Evolutionary conservation across 139 green algal genomes (phyloP), one percentile per base, ranked within the genome.

Genomic region (Micromonas pusilla): DNA sequence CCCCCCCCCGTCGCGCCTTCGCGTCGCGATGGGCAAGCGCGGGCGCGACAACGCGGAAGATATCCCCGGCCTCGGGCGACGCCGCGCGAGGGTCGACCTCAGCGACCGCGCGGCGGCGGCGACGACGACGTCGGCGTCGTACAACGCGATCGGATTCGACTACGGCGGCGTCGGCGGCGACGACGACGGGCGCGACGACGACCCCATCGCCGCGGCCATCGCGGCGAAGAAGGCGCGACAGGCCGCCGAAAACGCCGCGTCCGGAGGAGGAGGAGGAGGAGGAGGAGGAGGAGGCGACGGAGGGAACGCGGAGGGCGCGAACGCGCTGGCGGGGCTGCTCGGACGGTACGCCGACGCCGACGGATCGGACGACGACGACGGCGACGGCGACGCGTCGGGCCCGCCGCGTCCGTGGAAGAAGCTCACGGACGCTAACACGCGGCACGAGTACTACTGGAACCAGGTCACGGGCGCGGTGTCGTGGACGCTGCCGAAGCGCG

Each of bases 391-490:
- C 52, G 87, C 90, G 72, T 81, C 86, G 28, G 83, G 76, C 2
- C 63, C 90, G 36, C 87, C 87, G 34, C 45, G 52, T 16, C 72
- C 72, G 1, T 91, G 87, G 87, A 52, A 83, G 39, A 57, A 30
- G 2, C 72, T 94, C 6, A 85, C 80, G 52, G 89, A 94, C 63
- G 80, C 86, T 0, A 60, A 45, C 0, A 84, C 68, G 3, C 65
- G 80, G 0, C 52, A 86, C 19, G 85, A 78, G 37, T 96, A 96
- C 79, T 96, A 95, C 81, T 96, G 91, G 91, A 92, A 96, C 81
- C 81, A 83, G 20, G 81, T 81, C 0, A 91, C 88, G 13, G 91
- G 91, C 63, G 73, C 81, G 19, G 91, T 85, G 1, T 83, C 82
- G 9, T 94, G 62, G 62, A 68, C 62, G 16, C n/a, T 32, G 26